Evolutionary conservation across 2,329 filamentous ascomycete genomes (phyloP).

Genomic region (Xylaria multiplex): DNA sequence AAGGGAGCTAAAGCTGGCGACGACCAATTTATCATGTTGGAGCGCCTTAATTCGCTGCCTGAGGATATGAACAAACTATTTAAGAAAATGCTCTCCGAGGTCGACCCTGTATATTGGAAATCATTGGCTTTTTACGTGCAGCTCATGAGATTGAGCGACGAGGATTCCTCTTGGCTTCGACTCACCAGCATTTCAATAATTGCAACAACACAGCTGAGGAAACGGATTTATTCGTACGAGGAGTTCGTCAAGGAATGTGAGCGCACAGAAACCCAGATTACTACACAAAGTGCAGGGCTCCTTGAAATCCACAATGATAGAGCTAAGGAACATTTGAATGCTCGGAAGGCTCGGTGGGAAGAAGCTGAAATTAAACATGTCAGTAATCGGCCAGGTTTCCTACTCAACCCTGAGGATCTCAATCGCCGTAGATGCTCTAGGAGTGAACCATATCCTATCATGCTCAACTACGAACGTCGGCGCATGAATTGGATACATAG

Average conservation of each 20-base stretch:
- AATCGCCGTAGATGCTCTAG: background rate
- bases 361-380: background rate
- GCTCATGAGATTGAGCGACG: background rate
- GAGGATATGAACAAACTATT: conserved; percentile 19
- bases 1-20: conserved; percentile 19
- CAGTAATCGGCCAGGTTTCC: background rate
- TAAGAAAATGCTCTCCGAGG: conserved; percentile 11
- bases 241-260: conserved; percentile 19
- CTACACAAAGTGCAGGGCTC: conserved; percentile 24
- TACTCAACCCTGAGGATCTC: no score
- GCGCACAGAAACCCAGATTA: conserved; percentile 16
- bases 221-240: conserved; percentile 14
- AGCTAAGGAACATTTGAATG: no score
- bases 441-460: conserved; percentile 15
- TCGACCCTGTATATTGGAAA: conserved; percentile 18
- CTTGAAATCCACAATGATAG: conserved; percentile 17
- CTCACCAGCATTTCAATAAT: conserved; percentile 2
- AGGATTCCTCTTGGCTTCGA: background rate
- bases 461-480: conserved; percentile 13
- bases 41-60: conserved; percentile 19
- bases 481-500: conserved; percentile 29
- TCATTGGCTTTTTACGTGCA: conserved; percentile 22
- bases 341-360: background rate
- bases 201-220: background rate
- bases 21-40: background rate